These are phyloP conservation scores for Penicillium griseofulvum DNA, from an alignment of 2,329 filamentous ascomycete species.

Conservation along the genomic window DNA sequence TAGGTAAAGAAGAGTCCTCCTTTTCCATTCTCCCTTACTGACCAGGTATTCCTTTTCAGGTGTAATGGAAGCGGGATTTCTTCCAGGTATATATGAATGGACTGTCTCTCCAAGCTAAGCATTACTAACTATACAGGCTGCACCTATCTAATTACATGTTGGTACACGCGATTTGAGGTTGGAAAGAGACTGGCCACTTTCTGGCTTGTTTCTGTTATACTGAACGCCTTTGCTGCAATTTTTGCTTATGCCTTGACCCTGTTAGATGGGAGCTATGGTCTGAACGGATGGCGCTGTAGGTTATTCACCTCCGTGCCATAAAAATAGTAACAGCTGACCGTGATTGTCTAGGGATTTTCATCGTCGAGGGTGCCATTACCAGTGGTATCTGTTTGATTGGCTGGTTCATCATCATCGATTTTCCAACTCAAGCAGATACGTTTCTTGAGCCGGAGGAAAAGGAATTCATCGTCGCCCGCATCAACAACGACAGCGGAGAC, in stretches of 20 bases:
- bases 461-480: conserved; percentile 33
- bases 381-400: conserved; percentile 29
- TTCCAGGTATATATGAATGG: background rate
- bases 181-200: conserved; percentile 27
- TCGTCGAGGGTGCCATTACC: conserved; percentile 31
- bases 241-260: conserved; percentile 38
- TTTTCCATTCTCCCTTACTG: background rate
- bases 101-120: conserved; percentile 25
- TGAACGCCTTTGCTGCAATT: conserved; percentile 34
- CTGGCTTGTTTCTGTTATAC: conserved; percentile 21
- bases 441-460: conserved; percentile 26
- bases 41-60: background rate
- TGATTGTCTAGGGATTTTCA: conserved; percentile 20
- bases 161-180: conserved; percentile 40
- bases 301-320: background rate
- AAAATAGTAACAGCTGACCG: background rate
- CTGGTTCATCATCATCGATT: conserved; percentile 43
- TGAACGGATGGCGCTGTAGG: conserved; percentile 30
- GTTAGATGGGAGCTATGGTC: conserved; percentile 24
- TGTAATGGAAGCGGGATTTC: background rate
- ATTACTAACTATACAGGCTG: conserved; percentile 35
- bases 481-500: conserved; percentile 39
- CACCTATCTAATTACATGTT: conserved; percentile 36
- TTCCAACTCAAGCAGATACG: conserved; percentile 29
- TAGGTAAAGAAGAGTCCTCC: conserved; percentile 10